Evolutionary conservation across 208 protist genomes (phyloP).

Genomic region (Lotmaria passim): DNA sequence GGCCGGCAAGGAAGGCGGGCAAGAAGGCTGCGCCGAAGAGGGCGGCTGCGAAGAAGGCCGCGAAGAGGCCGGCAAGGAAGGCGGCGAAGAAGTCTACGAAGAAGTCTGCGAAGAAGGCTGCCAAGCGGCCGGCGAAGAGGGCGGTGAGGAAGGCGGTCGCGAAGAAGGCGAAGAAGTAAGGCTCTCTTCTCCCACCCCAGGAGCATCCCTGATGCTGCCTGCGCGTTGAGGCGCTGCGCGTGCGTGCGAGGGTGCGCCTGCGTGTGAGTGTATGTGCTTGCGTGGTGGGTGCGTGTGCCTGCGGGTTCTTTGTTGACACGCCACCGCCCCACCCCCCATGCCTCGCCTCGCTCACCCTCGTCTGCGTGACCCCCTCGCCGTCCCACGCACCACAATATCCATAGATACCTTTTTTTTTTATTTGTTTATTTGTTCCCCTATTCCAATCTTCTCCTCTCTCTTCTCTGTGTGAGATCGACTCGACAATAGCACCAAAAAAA

Average conservation of each 20-base stretch:
- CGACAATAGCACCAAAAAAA: slow-evolving; percentile 5
- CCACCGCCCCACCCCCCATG: too few relatives aligned
- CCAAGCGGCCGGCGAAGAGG: slow-evolving; percentile 41
- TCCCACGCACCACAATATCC: neutral
- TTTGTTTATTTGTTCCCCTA: neutral
- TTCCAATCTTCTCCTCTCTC: neutral
- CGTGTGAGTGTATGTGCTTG: neutral
- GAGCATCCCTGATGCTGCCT: slow-evolving; percentile 3
- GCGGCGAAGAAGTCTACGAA: slow-evolving; percentile 17
- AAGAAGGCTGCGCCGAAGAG: slow-evolving; percentile 27
- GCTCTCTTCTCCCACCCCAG: neutral
- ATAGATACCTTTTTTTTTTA: slow-evolving; percentile 27
- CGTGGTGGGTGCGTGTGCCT: neutral
- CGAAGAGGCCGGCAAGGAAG: neutral
- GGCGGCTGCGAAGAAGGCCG: slow-evolving; percentile 13
- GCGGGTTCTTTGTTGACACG: neutral
- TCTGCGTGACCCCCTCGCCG: neutral
- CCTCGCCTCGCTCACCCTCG: neutral
- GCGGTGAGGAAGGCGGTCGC: slow-evolving; percentile 34
- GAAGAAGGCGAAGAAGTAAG: slow-evolving; percentile 32
- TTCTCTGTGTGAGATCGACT: slow-evolving; percentile 6
- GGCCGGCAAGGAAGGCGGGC: slow-evolving; percentile 22
- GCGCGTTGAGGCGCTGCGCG: neutral
- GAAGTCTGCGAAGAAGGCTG: slow-evolving; percentile 31
- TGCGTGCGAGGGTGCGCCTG: slow-evolving; percentile 1